Conservation (phyloP, 768 basidiomycete genomes). For the Candolleomyces eurysporus region DNA sequence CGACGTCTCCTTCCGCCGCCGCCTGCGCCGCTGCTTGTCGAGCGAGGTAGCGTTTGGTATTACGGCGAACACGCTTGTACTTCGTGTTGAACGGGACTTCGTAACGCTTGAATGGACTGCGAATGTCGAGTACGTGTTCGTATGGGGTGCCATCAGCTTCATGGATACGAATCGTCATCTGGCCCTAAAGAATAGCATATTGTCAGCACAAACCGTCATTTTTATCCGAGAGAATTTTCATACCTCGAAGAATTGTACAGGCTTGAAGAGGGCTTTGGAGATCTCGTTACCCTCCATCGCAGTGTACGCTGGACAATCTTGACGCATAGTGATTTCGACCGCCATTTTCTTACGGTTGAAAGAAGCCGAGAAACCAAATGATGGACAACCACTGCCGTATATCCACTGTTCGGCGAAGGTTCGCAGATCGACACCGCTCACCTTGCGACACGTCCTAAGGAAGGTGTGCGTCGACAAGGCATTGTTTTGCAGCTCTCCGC, state of each 20-base stretch:
- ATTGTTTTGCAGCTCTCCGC: slow-evolving; percentile 85
- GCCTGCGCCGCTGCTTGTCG: slow-evolving; percentile 91
- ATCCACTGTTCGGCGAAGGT: slow-evolving; percentile 99
- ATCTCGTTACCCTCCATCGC: slow-evolving; percentile 69
- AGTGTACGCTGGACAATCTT: slow-evolving; percentile 77
- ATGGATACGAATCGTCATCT: slow-evolving; percentile 98
- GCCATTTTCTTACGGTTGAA: slow-evolving; percentile 99
- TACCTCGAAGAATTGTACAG: slow-evolving; percentile 89
- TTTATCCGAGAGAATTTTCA: slow-evolving; percentile 4
- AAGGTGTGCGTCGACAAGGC: slow-evolving; percentile 88
- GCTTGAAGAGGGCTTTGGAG: slow-evolving; percentile 67
- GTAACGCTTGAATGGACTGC: slow-evolving; percentile 84
- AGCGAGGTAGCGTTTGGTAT: slow-evolving; percentile 94
- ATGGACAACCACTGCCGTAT: slow-evolving; percentile 93
- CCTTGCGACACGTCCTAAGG: slow-evolving; percentile 87
- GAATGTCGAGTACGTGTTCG: slow-evolving; percentile 95
- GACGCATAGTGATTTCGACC: slow-evolving; percentile 92
- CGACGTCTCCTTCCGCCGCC: slow-evolving; percentile 87
- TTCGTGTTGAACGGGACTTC: slow-evolving; percentile 99
- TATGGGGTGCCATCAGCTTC: slow-evolving; percentile 99
- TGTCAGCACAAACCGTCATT: neutral
- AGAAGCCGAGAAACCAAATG: slow-evolving; percentile 83
- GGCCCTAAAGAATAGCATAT: slow-evolving; percentile 54
- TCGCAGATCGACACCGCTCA: slow-evolving; percentile 86
- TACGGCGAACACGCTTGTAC: slow-evolving; percentile 93